Evolutionary conservation across 129 eudicot genomes (phyloP), one percentile per base, ranked within the genome.

Genomic region (Pseudognaphalium luteoalbum): DNA sequence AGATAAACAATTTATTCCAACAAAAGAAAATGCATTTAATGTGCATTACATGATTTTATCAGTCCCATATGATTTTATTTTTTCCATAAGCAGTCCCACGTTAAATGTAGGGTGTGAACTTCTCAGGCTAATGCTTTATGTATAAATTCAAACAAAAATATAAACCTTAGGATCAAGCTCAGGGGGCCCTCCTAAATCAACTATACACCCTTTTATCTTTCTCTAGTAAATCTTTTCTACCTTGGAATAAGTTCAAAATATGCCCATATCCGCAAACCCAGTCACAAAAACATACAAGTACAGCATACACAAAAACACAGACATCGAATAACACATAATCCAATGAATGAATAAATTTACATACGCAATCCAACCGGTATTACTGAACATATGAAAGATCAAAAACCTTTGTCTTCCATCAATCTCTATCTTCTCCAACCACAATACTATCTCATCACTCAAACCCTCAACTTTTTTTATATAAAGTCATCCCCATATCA

Each of bases 311-410:
- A 9, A 57, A 1, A 70, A 33, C 41, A 28, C 11, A 57, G n/a
- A 56, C 76, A 4, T 33, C 4, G 35, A 33, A 33, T 33, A 66
- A 15, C 29, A 34, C 7, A 34, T 2, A 66, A 21, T 21, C 5
- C 28, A 25, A 25, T 33, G 35, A 33, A 33, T 4, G 35, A 41
- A 68, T 19, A 39, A 83, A 78, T 71, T 44, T 78, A 94, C 98
- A 88, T 85, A 91, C 93, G 88, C 92, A 82, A 94, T 89, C 96
- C 97, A 94, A 61, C 98, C 97, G 1, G 98, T 94, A 47, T 86
- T 94, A 76, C 98, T 94, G 44, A 94, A 94, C 6, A 96, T 94
- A 56, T 94, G 98, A 69, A 94, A 91, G 29, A 94, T 25, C 86
- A 94, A 80, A 25, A 82, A 73, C 56, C 98, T 85, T 17, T 87